Base-by-base conservation (phyloP, 805 yeast species). In the Cyberlindnera amylophila region DNA sequence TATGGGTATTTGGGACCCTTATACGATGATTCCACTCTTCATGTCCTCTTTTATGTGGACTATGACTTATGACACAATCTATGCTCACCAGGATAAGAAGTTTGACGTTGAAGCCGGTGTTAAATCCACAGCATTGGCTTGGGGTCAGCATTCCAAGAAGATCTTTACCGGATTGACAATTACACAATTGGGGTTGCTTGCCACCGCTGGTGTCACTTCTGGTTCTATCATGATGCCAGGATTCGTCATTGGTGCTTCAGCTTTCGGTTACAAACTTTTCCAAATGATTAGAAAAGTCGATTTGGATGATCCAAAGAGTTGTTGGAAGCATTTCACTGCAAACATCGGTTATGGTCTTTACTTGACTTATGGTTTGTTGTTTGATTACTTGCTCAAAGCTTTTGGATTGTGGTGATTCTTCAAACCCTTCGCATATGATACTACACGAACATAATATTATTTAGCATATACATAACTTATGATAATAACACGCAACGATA, bases 21-120 rank as follows among this genome's bases (percentile, higher is more conserved):
- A 79, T 9, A 83, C 88, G 4, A 90, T 90, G 79, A 66, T 77
- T 3, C 87, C 96, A 0, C 67, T 93, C 37, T 87, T 82, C 55
- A 60, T 79, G 3, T 78, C 96, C 14, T 81, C 88, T 35, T 84
- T 81, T 58, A 71, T 82, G 42, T 93, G 99, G 99, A 82, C 96
- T 52, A 86, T 93, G 90, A 81, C 82, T 39, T 93, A 93, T 64
- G 99, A 93, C 63, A 88, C 99, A 2, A 78, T 93, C 31, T 93
- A 93, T 62, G 99, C 99, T 1, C 99, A 93, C 61, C 99, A 93
- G 66, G 99, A 93, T 64, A 93, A 93, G 66, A 66, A 63, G 39
- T 93, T 83, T 57, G 99, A 93, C 64, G 67, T 86, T 40, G 72
- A 75, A 44, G 97, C 96, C 0, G 99, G 99, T 16, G 84, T 93